These are phyloP conservation scores for Camelina neglecta DNA, from an alignment of 345 rosid species.

Conservation along the genomic window DNA sequence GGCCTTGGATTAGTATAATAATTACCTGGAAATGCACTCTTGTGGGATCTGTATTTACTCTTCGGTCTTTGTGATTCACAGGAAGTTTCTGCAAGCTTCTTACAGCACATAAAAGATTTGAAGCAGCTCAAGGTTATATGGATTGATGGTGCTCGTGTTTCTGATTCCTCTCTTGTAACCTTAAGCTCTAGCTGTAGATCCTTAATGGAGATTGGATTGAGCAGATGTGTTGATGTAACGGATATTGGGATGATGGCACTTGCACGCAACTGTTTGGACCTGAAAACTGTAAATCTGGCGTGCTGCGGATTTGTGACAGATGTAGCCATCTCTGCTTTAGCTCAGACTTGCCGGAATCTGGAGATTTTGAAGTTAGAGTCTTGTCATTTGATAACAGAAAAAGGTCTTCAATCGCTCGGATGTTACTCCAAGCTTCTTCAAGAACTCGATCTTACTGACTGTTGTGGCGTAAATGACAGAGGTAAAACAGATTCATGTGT, in stretches of 20 bases:
- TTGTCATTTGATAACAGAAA: conserved; percentile 81
- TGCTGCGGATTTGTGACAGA: conserved; percentile 79
- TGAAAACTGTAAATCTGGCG: conserved; percentile 65
- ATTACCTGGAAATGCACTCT: not conserved
- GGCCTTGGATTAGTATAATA: not conserved
- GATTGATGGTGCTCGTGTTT: conserved; percentile 69
- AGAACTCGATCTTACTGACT: conserved; percentile 94
- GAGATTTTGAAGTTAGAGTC: conserved; percentile 77
- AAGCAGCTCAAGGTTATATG: conserved; percentile 60
- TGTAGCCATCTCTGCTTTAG: conserved; percentile 71
- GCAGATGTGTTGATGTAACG: conserved; percentile 75
- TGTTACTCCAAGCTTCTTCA: conserved; percentile 59
- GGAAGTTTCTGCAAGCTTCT: conserved; percentile 60
- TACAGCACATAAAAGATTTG: conserved; percentile 53
- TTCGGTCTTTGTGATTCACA: conserved; percentile 36
- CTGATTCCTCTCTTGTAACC: conserved; percentile 52
- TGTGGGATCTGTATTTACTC: not conserved
- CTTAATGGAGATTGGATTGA: conserved; percentile 71
- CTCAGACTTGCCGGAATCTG: conserved; percentile 69
- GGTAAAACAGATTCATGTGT: conserved; percentile 47
- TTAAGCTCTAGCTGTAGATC: conserved; percentile 61
- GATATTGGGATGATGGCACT: conserved; percentile 63
- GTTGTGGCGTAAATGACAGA: conserved; percentile 68
- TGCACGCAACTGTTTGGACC: conserved; percentile 60
- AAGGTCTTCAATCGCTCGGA: conserved; percentile 74